These are phyloP conservation scores for Paulownia fortunei DNA, from an alignment of 257 asterid genomes.

Conservation along the genomic window DNA sequence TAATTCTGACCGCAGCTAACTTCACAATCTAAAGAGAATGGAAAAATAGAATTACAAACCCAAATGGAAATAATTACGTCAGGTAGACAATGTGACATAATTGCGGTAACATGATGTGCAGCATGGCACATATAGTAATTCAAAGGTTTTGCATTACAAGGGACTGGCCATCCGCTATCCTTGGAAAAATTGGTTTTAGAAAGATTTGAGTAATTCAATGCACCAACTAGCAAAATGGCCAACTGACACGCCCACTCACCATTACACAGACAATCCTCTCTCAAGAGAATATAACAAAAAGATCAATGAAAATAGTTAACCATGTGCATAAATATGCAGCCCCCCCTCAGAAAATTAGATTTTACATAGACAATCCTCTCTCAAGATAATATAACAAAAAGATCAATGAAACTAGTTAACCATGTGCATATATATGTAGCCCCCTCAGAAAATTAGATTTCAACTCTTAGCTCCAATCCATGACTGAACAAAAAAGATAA, in stretches of 20 bases:
- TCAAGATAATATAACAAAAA: neutral
- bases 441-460: neutral
- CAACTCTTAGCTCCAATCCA: slow-evolving; percentile 2
- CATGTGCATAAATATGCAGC: neutral
- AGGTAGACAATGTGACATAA: neutral
- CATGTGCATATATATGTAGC: neutral
- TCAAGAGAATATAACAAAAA: neutral
- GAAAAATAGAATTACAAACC: neutral
- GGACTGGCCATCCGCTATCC: slow-evolving; percentile 9
- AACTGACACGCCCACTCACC: neutral
- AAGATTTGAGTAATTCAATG: neutral
- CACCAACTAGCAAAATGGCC: slow-evolving; percentile 21
- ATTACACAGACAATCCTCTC: neutral
- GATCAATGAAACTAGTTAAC: neutral
- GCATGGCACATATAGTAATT: slow-evolving; percentile 1
- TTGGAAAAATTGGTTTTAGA: neutral
- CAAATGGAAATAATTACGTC: slow-evolving; percentile 17
- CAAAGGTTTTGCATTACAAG: neutral
- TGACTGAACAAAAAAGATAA: neutral
- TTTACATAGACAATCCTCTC: neutral
- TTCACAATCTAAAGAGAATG: slow-evolving; percentile 64
- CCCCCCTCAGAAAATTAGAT: neutral
- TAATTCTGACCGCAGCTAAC: slow-evolving; percentile 97
- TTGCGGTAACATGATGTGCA: neutral
- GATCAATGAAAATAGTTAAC: slow-evolving; percentile 8